Conservation (phyloP, 495 filamentous ascomycete genomes). For the Talaromyces wortmannii region DNA sequence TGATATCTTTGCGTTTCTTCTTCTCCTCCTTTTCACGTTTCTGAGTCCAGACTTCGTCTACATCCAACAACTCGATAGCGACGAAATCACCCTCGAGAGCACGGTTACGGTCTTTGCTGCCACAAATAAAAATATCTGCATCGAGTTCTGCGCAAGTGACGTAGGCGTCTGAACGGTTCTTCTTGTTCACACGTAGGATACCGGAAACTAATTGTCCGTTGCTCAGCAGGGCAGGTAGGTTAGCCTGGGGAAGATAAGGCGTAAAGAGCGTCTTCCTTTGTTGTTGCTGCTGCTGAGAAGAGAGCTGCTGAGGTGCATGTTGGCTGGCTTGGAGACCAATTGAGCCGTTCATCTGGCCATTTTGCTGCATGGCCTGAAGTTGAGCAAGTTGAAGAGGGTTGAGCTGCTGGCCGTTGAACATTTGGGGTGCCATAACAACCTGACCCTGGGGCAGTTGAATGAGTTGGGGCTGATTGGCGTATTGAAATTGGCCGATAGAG, state of each 20-base stretch:
- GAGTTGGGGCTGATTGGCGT: conserved; percentile 78
- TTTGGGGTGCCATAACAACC: conserved; percentile 61
- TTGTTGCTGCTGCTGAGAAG: conserved; percentile 74
- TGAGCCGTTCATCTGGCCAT: conserved; percentile 76
- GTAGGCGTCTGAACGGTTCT: conserved; percentile 97
- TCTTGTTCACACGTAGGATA: conserved; percentile 97
- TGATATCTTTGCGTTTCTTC: conserved; percentile 99
- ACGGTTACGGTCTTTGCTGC: conserved; percentile 95
- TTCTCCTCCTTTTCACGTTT: conserved; percentile 99
- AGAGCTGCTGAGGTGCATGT: conserved; percentile 60
- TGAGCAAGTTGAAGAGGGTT: conserved; percentile 86
- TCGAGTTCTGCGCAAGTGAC: conserved; percentile 92
- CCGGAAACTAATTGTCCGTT: conserved; percentile 94
- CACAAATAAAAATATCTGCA: conserved; percentile 98
- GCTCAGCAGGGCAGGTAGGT: conserved; percentile 79
- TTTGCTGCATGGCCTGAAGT: conserved; percentile 79
- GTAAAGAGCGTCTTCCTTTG: conserved; percentile 98
- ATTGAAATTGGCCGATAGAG: conserved; percentile 82
- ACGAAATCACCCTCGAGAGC: conserved; percentile 94
- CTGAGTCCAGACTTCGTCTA: conserved; percentile 97
- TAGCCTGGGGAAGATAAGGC: conserved; percentile 94
- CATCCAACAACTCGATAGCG: conserved; percentile 91
- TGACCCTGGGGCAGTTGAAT: conserved; percentile 79
- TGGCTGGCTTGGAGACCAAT: conserved; percentile 65
- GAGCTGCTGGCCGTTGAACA: conserved; percentile 79